Evolutionary conservation across 768 basidiomycete species (phyloP).

Genomic region (Lactarius sanguifluus): DNA sequence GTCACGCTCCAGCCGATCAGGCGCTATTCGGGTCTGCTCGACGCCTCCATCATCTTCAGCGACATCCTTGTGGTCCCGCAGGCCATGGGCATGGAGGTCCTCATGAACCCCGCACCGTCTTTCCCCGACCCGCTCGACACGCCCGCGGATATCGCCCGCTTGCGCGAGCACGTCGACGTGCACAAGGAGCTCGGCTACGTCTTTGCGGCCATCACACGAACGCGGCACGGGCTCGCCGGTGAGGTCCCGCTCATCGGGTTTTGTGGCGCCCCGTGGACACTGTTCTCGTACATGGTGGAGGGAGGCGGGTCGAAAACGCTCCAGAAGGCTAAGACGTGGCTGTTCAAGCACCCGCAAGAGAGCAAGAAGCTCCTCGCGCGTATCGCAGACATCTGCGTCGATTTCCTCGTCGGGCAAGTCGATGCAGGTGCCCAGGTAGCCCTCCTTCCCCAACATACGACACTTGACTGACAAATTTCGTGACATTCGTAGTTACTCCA

Average conservation of each 20-base stretch:
- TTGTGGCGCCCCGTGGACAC: conserved; percentile 96
- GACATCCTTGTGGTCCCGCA: conserved; percentile 98
- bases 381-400: conserved; percentile 88
- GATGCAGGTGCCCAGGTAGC: conserved; percentile 93
- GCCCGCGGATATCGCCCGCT: conserved; percentile 67
- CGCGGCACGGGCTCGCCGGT: conserved; percentile 76
- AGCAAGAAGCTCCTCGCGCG: conserved; percentile 72
- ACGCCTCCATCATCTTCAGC: conserved; percentile 97
- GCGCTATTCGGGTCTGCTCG: conserved; percentile 81
- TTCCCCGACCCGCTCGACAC: conserved; percentile 85
- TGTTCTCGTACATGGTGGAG: conserved; percentile 98
- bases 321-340: conserved; percentile 91
- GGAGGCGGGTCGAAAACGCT: conserved; percentile 91
- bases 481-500: conserved; percentile 69
- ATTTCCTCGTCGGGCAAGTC: conserved; percentile 89
- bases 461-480: neutral
- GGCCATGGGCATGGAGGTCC: conserved; percentile 93
- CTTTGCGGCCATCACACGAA: conserved; percentile 86
- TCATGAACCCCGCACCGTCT: conserved; percentile 90
- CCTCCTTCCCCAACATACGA: conserved; percentile 5
- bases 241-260: conserved; percentile 97
- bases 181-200: conserved; percentile 86
- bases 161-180: conserved; percentile 69
- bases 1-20: conserved; percentile 94
- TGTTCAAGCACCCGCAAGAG: conserved; percentile 86